Percentiles rank a stretch among this genome's conserved stretches.
phyloP scores from a whole-genome alignment of 1,139 yeast genomes.

The Geotrichum histeridarum region DNA sequence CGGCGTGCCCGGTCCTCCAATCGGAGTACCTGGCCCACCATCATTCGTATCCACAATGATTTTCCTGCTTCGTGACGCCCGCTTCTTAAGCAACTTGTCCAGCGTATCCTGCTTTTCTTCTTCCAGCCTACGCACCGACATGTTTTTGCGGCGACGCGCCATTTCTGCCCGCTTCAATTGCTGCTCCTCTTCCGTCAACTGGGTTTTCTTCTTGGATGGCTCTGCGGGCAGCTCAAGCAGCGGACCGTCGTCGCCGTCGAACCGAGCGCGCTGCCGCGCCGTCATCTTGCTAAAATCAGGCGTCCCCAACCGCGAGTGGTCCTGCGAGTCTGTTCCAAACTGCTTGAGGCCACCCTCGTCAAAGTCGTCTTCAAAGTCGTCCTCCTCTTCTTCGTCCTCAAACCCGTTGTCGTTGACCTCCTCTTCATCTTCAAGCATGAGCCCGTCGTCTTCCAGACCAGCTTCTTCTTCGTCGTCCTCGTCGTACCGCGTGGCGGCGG shows the following conservation, averaged over 20 bases:
- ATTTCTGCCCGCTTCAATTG: constrained; percentile 79
- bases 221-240: constrained; percentile 33
- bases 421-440: constrained; percentile 25
- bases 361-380: constrained; percentile 31
- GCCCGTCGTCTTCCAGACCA: constrained; percentile 21
- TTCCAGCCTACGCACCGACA: constrained; percentile 75
- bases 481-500: constrained; percentile 21
- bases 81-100: constrained; percentile 73
- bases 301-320: constrained; percentile 32
- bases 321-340: constrained; percentile 21
- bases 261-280: constrained; percentile 41
- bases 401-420: constrained; percentile 23
- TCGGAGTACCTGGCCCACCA: constrained; percentile 24
- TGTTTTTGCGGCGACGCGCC: constrained; percentile 82
- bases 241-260: constrained; percentile 28
- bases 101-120: constrained; percentile 91
- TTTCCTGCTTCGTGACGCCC: constrained; percentile 52
- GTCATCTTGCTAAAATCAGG: constrained; percentile 37
- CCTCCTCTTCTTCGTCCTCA: constrained; percentile 21
- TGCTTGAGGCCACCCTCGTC: constrained; percentile 25
- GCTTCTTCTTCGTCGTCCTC: constrained; percentile 25
- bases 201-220: constrained; percentile 41
- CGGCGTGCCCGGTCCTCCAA: constrained; percentile 14
- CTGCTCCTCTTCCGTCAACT: constrained; percentile 76
- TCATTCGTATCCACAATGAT: constrained; percentile 28